phyloP scores from a whole-genome alignment of 148 eudicot genomes.

The Bassia scoparia region DNA sequence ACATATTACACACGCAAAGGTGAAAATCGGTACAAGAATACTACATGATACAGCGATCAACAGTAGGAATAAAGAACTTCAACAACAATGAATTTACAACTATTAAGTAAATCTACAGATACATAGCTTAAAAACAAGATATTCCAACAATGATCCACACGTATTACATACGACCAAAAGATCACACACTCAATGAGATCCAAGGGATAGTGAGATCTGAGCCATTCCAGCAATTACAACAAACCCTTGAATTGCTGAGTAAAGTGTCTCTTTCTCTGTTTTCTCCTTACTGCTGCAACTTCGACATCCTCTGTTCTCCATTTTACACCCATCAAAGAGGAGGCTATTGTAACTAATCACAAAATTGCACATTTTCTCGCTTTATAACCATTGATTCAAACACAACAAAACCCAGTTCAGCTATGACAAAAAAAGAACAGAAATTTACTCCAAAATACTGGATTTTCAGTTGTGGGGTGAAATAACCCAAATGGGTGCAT shows the following conservation, averaged over 20 bases:
- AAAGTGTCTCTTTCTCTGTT: constrained; percentile 61
- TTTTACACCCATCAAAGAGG: constrained; percentile 23
- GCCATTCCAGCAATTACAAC: constrained; percentile 80
- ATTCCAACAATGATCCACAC: no score
- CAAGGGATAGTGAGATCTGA: constrained; percentile 84
- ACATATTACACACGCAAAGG: not conserved
- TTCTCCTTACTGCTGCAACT: constrained; percentile 46
- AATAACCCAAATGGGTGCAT: no score
- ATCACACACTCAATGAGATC: constrained; percentile 92
- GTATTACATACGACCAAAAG: no score
- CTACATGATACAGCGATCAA: not conserved
- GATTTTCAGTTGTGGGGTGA: no score
- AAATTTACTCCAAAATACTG: no score
- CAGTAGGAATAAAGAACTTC: not conserved
- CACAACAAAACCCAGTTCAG: no score
- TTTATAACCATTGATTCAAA: no score
- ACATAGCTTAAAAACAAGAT: not conserved
- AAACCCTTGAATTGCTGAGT: constrained; percentile 77
- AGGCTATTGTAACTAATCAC: constrained; percentile 10
- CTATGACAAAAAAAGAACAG: no score
- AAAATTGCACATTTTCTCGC: not conserved
- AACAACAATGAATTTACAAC: no score
- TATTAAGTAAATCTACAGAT: not conserved
- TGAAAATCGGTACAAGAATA: constrained; percentile 11
- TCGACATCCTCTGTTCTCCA: constrained; percentile 34